Conservation (phyloP, 768 basidiomycete species). For the Cystobasidium ongulense region DNA sequence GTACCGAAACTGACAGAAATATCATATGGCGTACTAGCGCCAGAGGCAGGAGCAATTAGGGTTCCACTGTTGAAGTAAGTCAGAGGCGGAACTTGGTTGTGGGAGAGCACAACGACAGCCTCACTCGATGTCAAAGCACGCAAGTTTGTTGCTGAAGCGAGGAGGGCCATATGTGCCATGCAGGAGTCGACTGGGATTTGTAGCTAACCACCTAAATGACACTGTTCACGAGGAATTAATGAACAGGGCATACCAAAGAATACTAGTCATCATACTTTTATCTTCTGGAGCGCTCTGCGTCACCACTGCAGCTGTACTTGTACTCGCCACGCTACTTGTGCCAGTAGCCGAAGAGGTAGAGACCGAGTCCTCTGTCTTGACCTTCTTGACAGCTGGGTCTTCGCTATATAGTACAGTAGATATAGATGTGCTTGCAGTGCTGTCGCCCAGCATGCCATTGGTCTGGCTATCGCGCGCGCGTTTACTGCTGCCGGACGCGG, state of each 20-base stretch:
- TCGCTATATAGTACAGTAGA: background rate
- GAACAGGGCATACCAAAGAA: background rate
- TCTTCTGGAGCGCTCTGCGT: background rate
- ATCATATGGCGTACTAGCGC: background rate
- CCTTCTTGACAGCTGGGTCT: background rate
- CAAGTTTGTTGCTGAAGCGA: constrained; percentile 47
- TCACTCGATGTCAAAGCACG: constrained; percentile 55
- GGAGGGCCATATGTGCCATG: constrained; percentile 18
- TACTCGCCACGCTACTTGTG: background rate
- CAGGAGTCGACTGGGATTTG: background rate
- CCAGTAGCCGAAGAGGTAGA: background rate
- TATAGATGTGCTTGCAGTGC: background rate
- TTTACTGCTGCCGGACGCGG: background rate
- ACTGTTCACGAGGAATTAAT: background rate
- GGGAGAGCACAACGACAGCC: background rate
- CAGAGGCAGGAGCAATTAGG: constrained; percentile 4
- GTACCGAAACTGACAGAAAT: background rate
- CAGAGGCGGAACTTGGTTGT: background rate
- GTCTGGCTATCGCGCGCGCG: background rate
- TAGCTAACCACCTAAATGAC: background rate
- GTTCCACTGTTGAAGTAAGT: background rate
- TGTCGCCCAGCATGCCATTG: background rate
- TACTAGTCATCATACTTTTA: background rate
- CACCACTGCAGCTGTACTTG: background rate
- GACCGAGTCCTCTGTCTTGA: background rate